phyloP scores from a whole-genome alignment of 2,329 filamentous ascomycete genomes.

The Alternaria consortialis region DNA sequence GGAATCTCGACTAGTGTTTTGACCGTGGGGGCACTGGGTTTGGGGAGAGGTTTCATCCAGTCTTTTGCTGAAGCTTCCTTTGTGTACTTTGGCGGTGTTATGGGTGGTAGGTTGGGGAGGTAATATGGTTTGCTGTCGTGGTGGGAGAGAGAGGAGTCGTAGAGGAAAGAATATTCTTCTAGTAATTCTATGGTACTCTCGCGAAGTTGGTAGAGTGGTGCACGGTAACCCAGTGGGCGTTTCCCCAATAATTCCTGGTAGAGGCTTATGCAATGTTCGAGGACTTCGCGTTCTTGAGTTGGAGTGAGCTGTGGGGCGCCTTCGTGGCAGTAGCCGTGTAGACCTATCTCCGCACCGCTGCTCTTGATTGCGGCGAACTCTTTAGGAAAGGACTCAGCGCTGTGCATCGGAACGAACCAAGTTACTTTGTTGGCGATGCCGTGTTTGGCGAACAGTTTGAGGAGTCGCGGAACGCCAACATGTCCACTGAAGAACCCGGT shows the following conservation, averaged over 20 bases:
- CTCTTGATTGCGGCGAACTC: constrained; percentile 61
- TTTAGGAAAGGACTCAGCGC: constrained; percentile 64
- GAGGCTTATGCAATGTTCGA: constrained; percentile 59
- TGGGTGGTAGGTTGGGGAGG: constrained; percentile 54
- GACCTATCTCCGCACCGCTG: constrained; percentile 63
- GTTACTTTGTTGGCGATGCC: constrained; percentile 63
- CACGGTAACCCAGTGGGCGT: constrained; percentile 60
- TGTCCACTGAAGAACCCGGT: constrained; percentile 65
- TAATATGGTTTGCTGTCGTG: constrained; percentile 62
- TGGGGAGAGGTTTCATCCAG: constrained; percentile 58
- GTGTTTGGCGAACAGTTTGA: constrained; percentile 63
- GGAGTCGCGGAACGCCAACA: constrained; percentile 65
- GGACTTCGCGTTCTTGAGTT: constrained; percentile 60
- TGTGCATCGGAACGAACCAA: constrained; percentile 70
- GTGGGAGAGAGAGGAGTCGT: constrained; percentile 61
- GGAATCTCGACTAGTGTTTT: constrained; percentile 59
- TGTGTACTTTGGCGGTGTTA: constrained; percentile 54
- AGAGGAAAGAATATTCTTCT: constrained; percentile 60
- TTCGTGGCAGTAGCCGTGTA: constrained; percentile 62
- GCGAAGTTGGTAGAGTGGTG: constrained; percentile 61
- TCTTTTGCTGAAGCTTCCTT: constrained; percentile 46
- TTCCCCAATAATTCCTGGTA: constrained; percentile 56
- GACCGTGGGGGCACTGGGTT: constrained; percentile 28
- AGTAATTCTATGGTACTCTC: constrained; percentile 60
- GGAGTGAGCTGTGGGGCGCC: constrained; percentile 57